A percentile compares a stretch with the other conserved stretches of the same genome.
phyloP scores from a whole-genome alignment of 305 asterid genomes.

The Rubia balearica region DNA sequence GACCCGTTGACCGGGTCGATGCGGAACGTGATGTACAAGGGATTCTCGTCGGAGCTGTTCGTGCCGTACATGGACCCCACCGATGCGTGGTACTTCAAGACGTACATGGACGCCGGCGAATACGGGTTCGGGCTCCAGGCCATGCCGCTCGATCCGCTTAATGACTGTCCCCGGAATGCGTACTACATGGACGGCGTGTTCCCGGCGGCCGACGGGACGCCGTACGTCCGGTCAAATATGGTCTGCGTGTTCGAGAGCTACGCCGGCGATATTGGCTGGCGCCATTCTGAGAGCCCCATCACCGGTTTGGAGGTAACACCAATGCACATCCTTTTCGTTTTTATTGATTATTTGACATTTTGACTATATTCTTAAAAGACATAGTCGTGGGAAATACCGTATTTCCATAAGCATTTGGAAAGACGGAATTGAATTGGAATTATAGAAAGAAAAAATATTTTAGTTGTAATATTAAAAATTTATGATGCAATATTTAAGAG shows the following conservation, averaged over 20 bases:
- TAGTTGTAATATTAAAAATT: too few relatives aligned
- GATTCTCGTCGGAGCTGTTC: constrained; percentile 71
- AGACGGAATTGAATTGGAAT: too few relatives aligned
- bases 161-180: constrained; percentile 88
- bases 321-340: neutral
- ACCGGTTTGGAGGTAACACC: constrained; percentile 64
- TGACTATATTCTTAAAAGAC: too few relatives aligned
- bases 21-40: constrained; percentile 81
- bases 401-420: too few relatives aligned
- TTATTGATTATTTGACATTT: neutral
- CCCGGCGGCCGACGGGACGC: constrained; percentile 82
- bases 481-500: too few relatives aligned
- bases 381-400: too few relatives aligned
- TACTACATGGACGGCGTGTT: constrained; percentile 83
- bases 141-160: constrained; percentile 80
- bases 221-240: constrained; percentile 71
- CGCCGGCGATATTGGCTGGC: constrained; percentile 88
- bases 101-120: constrained; percentile 98
- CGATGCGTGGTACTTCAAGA: constrained; percentile 93
- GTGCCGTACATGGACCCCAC: constrained; percentile 96
- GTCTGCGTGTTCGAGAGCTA: constrained; percentile 82
- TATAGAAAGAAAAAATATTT: too few relatives aligned
- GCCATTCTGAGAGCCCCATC: constrained; percentile 84
- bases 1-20: constrained; percentile 51
- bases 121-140: constrained; percentile 95